These are phyloP conservation scores for Tubosaeta sp. DNA, from an alignment of 768 basidiomycete genomes.

Conservation along the genomic window DNA sequence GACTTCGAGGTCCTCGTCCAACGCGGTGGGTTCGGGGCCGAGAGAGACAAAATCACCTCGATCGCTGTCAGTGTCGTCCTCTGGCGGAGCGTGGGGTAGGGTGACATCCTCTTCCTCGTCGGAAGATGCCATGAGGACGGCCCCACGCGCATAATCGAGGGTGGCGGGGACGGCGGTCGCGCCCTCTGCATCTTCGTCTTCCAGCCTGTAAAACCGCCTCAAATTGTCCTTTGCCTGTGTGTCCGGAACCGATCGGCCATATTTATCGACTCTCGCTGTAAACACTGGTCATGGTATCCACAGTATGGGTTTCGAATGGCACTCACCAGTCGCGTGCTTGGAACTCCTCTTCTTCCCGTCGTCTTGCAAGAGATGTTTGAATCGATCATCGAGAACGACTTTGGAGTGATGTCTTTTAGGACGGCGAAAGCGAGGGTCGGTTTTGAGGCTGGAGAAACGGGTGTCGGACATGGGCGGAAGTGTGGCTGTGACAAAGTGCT, in stretches of 20 bases:
- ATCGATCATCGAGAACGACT: constrained; percentile 88
- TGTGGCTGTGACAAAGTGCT: background rate
- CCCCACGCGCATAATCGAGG: constrained; percentile 88
- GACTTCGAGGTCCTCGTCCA: constrained; percentile 45
- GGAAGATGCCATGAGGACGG: constrained; percentile 82
- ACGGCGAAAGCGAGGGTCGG: constrained; percentile 89
- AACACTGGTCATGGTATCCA: background rate
- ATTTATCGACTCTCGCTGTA: constrained; percentile 77
- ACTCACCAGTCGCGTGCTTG: constrained; percentile 26
- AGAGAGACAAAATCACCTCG: constrained; percentile 46
- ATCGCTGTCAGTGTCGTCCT: constrained; percentile 45
- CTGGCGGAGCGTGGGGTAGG: constrained; percentile 6
- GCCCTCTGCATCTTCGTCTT: constrained; percentile 32
- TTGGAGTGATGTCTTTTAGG: constrained; percentile 78
- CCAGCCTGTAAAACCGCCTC: constrained; percentile 76
- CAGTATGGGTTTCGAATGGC: background rate
- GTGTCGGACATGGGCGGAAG: constrained; percentile 59
- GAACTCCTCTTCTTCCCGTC: constrained; percentile 39
- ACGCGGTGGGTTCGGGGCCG: constrained; percentile 36
- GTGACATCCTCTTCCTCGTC: constrained; percentile 55
- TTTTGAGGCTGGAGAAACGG: constrained; percentile 81
- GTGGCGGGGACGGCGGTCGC: constrained; percentile 20
- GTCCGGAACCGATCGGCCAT: constrained; percentile 69
- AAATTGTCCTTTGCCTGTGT: constrained; percentile 72
- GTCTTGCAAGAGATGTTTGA: constrained; percentile 70